phyloP scores from a whole-genome alignment of 2,329 filamentous ascomycete genomes.

The Fusarium sp. region DNA sequence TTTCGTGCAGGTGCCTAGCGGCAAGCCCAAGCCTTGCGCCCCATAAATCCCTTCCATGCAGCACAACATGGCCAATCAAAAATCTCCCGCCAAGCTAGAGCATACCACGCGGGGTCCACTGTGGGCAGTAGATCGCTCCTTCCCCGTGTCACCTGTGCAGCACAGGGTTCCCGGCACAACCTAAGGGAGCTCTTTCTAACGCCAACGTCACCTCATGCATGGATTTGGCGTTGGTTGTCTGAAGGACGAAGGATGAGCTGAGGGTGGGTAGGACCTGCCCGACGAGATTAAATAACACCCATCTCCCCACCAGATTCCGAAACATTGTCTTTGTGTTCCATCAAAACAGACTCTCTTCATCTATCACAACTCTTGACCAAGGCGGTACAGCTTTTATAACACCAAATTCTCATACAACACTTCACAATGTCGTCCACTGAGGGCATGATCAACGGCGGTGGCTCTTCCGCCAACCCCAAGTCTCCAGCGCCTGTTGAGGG shows the following conservation, averaged over 20 bases:
- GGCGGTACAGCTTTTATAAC: background rate
- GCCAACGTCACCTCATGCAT: conserved; percentile 35
- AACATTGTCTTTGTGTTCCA: conserved; percentile 16
- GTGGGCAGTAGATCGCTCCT: conserved; percentile 37
- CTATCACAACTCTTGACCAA: conserved; percentile 1
- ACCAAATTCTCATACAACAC: background rate
- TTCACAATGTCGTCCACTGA: conserved; percentile 42
- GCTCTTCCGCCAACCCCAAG: conserved; percentile 53
- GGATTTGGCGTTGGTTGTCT: conserved; percentile 29
- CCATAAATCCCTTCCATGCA: conserved; percentile 13
- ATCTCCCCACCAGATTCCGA: conserved; percentile 24
- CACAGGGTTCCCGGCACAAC: conserved; percentile 15
- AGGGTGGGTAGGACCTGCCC: conserved; percentile 17
- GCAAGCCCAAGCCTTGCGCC: conserved; percentile 33
- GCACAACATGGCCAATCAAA: conserved; percentile 8
- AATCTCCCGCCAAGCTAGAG: background rate
- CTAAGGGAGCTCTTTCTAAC: conserved; percentile 23
- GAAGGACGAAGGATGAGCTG: conserved; percentile 16
- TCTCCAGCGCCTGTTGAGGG: conserved; percentile 42
- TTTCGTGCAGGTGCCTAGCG: conserved; percentile 23
- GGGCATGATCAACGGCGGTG: conserved; percentile 48
- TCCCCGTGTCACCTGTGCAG: conserved; percentile 39
- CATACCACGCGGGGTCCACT: conserved; percentile 32
- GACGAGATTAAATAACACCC: conserved; percentile 39
- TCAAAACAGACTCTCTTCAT: background rate